Percentiles rank a stretch among this genome's conserved stretches.
These are phyloP conservation scores for Blepharisma stoltei DNA, from an alignment of 73 alveolate genomes.

Conservation along the genomic window DNA sequence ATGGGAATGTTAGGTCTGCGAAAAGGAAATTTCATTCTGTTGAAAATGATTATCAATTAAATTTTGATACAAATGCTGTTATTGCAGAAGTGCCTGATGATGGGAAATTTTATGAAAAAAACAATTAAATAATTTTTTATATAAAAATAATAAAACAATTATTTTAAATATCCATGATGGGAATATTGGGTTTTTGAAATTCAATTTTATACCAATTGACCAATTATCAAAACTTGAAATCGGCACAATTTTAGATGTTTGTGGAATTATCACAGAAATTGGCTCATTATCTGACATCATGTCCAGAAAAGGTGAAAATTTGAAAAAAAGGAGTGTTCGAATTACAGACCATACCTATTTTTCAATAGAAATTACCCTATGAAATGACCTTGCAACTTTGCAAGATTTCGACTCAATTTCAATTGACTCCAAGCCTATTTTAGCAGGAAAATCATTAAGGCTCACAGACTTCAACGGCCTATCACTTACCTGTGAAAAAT, in stretches of 20 bases:
- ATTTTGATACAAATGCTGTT: slow-evolving; percentile 54
- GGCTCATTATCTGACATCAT: slow-evolving; percentile 33
- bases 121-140: too few species aligned
- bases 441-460: background rate
- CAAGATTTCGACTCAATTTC: too few species aligned
- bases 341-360: slow-evolving; percentile 36
- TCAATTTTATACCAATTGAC: slow-evolving; percentile 39
- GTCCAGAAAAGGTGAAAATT: slow-evolving; percentile 37
- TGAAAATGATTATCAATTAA: slow-evolving; percentile 59
- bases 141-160: too few species aligned
- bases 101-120: too few species aligned
- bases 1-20: slow-evolving; percentile 63
- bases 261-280: slow-evolving; percentile 49
- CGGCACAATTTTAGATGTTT: slow-evolving; percentile 45
- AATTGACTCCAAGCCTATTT: too few species aligned
- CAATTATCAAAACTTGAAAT: slow-evolving; percentile 36
- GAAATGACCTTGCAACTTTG: background rate
- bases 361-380: background rate
- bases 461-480: slow-evolving; percentile 12
- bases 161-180: too few species aligned
- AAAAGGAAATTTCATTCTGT: slow-evolving; percentile 68
- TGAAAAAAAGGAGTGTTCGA: slow-evolving; percentile 15
- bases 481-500: background rate
- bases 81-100: slow-evolving; percentile 55
- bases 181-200: slow-evolving; percentile 34